A percentile compares a stretch with the other conserved stretches of the same genome.
These are phyloP conservation scores for Rehmannia glutinosa DNA, from an alignment of 257 asterid genomes.

Conservation along the genomic window DNA sequence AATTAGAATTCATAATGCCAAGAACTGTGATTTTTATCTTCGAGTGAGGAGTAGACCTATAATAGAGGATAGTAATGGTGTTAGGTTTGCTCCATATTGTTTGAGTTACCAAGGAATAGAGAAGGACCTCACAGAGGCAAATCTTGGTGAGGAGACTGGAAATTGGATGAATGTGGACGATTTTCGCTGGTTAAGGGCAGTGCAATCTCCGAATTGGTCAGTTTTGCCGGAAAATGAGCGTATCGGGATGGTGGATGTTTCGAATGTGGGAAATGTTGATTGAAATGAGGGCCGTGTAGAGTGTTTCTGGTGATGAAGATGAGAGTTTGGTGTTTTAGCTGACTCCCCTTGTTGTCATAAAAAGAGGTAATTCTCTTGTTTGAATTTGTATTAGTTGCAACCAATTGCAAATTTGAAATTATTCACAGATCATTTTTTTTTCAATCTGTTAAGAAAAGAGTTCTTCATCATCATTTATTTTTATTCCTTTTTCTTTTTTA, in stretches of 20 bases:
- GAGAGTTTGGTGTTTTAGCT: conserved; percentile 1
- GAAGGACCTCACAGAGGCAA: conserved; percentile 61
- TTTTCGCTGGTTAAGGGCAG: conserved; percentile 81
- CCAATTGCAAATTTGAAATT: neutral
- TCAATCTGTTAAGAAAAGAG: neutral
- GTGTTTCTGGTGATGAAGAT: too few species aligned
- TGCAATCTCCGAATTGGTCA: conserved; percentile 88
- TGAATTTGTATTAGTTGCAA: neutral
- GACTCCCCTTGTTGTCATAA: neutral
- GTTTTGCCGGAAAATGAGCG: conserved; percentile 61
- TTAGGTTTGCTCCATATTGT: conserved; percentile 70
- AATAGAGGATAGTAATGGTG: conserved; percentile 67
- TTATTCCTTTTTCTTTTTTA: neutral
- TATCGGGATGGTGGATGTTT: conserved; percentile 31
- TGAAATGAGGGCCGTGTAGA: conserved; percentile 6
- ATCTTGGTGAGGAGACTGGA: conserved; percentile 74
- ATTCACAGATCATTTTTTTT: neutral
- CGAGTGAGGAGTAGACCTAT: conserved; percentile 89
- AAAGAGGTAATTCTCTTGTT: neutral
- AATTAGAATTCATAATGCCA: conserved; percentile 76
- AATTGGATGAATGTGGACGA: conserved; percentile 91
- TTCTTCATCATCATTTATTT: too few species aligned
- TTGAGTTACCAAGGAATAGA: conserved; percentile 61
- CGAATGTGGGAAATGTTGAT: conserved; percentile 9
- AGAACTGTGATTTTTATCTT: conserved; percentile 67